Percentiles rank a stretch among this genome's conserved stretches.
These are phyloP conservation scores for Termitomyces sp. DNA, from an alignment of 768 basidiomycete genomes.

Conservation along the genomic window DNA sequence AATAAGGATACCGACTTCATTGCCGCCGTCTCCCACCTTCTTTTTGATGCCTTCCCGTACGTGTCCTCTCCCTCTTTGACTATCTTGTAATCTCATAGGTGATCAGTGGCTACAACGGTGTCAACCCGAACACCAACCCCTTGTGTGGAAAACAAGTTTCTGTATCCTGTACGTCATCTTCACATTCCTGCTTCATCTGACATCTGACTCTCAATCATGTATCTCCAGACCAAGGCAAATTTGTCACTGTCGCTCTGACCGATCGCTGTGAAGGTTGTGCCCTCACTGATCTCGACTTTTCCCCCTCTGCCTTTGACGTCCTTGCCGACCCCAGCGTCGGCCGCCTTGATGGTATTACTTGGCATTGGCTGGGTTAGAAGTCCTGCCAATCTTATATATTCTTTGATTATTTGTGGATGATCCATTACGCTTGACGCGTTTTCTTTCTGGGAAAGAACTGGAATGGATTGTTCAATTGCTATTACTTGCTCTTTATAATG, in stretches of 20 bases:
- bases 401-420: slow-evolving; percentile 8
- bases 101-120: slow-evolving; percentile 45
- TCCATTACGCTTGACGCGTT: slow-evolving; percentile 21
- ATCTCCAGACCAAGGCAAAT: slow-evolving; percentile 44
- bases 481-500: slow-evolving; percentile 5
- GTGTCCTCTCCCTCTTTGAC: slow-evolving; percentile 16
- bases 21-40: slow-evolving; percentile 47
- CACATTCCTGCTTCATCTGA: neutral
- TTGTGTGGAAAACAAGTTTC: slow-evolving; percentile 50
- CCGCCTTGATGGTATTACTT: slow-evolving; percentile 43
- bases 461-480: slow-evolving; percentile 2
- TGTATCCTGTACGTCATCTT: slow-evolving; percentile 40
- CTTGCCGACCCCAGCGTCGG: slow-evolving; percentile 43
- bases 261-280: slow-evolving; percentile 64
- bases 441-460: slow-evolving; percentile 13
- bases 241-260: slow-evolving; percentile 40
- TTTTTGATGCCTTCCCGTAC: slow-evolving; percentile 60
- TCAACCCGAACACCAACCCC: slow-evolving; percentile 73
- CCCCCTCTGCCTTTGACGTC: slow-evolving; percentile 46
- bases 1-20: slow-evolving; percentile 49
- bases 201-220: neutral
- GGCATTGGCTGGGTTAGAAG: slow-evolving; percentile 34
- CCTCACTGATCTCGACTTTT: slow-evolving; percentile 54
- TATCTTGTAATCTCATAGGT: neutral
- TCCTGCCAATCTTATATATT: neutral